Evolutionary conservation across 2,329 filamentous ascomycete species (phyloP), one percentile per base, ranked within the genome.

Genomic region (Penicillium sp.): DNA sequence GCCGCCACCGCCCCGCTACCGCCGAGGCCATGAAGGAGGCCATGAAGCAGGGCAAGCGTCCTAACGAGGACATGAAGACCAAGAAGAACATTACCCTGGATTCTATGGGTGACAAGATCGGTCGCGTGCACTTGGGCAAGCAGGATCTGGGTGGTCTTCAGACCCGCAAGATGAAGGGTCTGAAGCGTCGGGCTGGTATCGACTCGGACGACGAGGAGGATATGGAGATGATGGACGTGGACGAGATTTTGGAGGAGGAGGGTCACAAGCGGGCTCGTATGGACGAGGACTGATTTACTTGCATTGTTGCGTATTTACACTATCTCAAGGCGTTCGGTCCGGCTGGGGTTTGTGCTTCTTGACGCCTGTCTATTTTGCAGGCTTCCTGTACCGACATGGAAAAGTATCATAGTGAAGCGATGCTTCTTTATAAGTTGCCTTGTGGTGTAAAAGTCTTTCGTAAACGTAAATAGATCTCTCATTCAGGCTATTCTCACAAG

Each of bases 31-130:
- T 89, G 83, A 98, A 96, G 85, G 90, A 94, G 78, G 92, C 94
- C 18, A 84, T 97, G 85, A 91, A 89, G 85, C 92, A 89, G 81
- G 85, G 91, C 52, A 93, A 89, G 83, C 86, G 86, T 40, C 77
- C 76, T 11, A 77, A 78, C 50, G 71, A 77, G 63, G 73, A 83
- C 70, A 74, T 81, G 61, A 81, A 79, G 78, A 89, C 89, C 61
- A 98, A 96, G 89, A 99, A 99, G 89, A 99, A 99, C 77, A 89
- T 99, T 69, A 86, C 87, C 55, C 96, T 90, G 58, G 93, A 98
- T 75, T 78, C 88, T 44, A 92, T 99, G 80, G 95, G 95, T 74
- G 95, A 99, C 79, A 98, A 98, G 88, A 84, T 98, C 64, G 95
- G 94, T 63, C 88, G 92, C 68, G 90, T 99, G 63, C 95, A 99